Percentiles rank a stretch among this genome's conserved stretches.
Evolutionary conservation across 129 eudicot genomes (phyloP).

Genomic region (Arctium minus): DNA sequence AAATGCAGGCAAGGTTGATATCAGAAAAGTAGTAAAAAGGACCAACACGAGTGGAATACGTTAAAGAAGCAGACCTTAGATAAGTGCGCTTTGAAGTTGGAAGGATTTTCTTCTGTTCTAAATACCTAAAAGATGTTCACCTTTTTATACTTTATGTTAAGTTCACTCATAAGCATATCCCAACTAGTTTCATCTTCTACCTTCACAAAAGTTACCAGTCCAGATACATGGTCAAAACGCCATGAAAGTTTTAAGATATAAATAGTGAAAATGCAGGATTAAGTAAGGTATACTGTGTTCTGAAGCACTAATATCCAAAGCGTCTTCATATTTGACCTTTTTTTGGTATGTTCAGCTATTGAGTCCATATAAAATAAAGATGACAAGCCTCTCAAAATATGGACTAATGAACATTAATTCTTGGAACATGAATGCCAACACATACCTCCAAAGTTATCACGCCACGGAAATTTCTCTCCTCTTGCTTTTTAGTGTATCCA

Average conservation of each 20-base stretch:
- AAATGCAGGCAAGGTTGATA: too few species aligned
- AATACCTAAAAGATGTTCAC: not conserved
- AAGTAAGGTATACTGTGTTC: not conserved
- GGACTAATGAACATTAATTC: not conserved
- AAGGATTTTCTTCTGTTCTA: not conserved
- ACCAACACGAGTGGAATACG: too few species aligned
- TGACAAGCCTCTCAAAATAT: not conserved
- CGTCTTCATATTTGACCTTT: not conserved
- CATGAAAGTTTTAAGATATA: not conserved
- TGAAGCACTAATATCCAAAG: not conserved
- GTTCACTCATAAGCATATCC: not conserved
- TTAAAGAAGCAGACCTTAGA: too few species aligned
- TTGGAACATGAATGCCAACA: not conserved
- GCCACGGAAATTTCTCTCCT: conserved; percentile 90
- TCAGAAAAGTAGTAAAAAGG: too few species aligned
- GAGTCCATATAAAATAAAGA: not conserved
- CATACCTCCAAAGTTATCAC: conserved; percentile 92
- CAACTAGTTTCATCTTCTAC: not conserved
- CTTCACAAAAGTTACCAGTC: not conserved
- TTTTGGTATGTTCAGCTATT: not conserved
- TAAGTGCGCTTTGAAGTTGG: too few species aligned
- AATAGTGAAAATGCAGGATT: too few species aligned
- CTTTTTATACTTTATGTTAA: not conserved
- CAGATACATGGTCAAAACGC: not conserved
- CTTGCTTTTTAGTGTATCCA: conserved; percentile 96